Base-by-base conservation (phyloP, 2,329 filamentous ascomycete genomes). In the Ploettnerulaceae sp. region DNA sequence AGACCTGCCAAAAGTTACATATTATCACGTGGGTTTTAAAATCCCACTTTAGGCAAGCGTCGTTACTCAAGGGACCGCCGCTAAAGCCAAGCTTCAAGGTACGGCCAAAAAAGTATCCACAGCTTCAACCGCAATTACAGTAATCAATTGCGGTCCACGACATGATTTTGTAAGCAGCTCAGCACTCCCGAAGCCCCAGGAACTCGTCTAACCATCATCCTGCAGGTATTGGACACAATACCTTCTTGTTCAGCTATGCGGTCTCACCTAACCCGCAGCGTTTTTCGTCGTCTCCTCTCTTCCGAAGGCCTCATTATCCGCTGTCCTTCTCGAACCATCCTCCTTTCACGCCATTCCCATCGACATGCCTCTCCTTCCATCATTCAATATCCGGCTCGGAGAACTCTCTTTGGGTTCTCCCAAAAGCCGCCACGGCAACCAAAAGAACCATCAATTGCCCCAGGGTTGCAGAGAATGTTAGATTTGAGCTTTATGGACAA, bases 401-500 rank as follows among this genome's bases (percentile, higher is more conserved):
- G 82, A 52, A 74, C 75, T 3, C 80, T 90, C 48, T 74, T 89
- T 57, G 74, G 74, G 20, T 69, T 89, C 36, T 76, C 86, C 56
- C 63, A 72, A 52, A 79, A 81, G 57, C 69, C 78, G 3, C 74
- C 79, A 14, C 73, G 78, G 48, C 69, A 76, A 47, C 66, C 81
- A 33, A 82, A 80, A 63, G 72, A 79, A 17, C 72, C 81, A 40
- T 74, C 81, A 57, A 70, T 82, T 50, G 85, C 81, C 59, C 84
- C 79, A 0, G 89, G 89, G 43, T 77, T 89, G 59, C 79, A 81
- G 54, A 76, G 75, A 12, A 78, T 95, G 69, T 76, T 86, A 58
- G 76, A 86, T 48, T 76, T 88, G 64, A 71, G 77, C 42, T 77
- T 78, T 55, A 76, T 79, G 50, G 69, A 82, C 55, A 72, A 76